Evolutionary conservation across 495 filamentous ascomycete species (phyloP).

Genomic region (Lentithecium fluviatile): DNA sequence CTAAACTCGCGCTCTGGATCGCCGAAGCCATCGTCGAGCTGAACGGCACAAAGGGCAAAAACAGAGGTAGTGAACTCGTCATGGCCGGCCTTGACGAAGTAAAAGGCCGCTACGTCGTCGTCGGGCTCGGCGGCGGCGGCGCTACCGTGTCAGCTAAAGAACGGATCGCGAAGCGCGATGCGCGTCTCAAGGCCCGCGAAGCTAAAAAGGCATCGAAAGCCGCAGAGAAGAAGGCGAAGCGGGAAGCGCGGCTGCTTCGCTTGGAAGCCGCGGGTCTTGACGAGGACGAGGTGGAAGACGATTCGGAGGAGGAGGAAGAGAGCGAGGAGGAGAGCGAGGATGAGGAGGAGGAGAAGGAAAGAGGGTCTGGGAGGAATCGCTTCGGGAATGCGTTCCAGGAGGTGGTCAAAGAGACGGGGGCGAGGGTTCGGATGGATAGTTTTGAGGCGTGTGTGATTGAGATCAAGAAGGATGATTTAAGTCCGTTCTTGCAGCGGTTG

Average conservation of each 20-base stretch:
- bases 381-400: slow-evolving; percentile 97
- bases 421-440: slow-evolving; percentile 86
- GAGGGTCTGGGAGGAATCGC: slow-evolving; percentile 72
- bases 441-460: slow-evolving; percentile 98
- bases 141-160: slow-evolving; percentile 62
- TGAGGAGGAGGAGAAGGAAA: slow-evolving; percentile 56
- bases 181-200: slow-evolving; percentile 58
- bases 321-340: slow-evolving; percentile 63
- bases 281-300: slow-evolving; percentile 49
- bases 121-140: slow-evolving; percentile 81
- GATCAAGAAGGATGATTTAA: slow-evolving; percentile 91
- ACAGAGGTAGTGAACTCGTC: slow-evolving; percentile 70
- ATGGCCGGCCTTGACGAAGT: slow-evolving; percentile 86
- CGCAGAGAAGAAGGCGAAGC: slow-evolving; percentile 59
- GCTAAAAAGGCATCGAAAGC: slow-evolving; percentile 60
- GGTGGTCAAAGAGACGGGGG: slow-evolving; percentile 86
- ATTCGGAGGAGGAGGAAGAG: slow-evolving; percentile 58
- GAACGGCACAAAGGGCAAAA: slow-evolving; percentile 72
- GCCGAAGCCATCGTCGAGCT: slow-evolving; percentile 89
- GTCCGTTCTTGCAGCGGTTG: slow-evolving; percentile 85
- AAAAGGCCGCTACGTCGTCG: slow-evolving; percentile 84
- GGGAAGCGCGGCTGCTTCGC: slow-evolving; percentile 32
- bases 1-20: slow-evolving; percentile 90
- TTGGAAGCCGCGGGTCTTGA: slow-evolving; percentile 38
- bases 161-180: slow-evolving; percentile 60